Base-by-base conservation (phyloP, 768 basidiomycete genomes). In the Mycena filopes region DNA sequence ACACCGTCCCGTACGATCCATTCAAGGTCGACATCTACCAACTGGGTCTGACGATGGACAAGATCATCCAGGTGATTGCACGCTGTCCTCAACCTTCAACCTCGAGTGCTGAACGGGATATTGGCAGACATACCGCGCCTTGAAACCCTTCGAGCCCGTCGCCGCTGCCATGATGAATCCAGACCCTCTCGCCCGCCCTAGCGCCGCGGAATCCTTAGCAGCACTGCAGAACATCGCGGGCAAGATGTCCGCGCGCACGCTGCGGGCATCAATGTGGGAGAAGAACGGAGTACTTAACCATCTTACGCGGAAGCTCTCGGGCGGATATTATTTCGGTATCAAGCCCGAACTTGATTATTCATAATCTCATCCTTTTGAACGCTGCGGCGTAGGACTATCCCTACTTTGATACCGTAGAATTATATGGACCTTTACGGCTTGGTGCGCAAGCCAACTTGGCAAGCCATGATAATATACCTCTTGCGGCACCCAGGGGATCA, bases 21-120 rank as follows among this genome's bases (percentile, higher is more conserved):
- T 60, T 60, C 58, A 36, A 40, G 31, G 58, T 60, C 23, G 58
- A 60, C 48, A 50, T 60, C 25, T 60, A 12, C 58, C 58, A 60
- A 40, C 40, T 60, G 26, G 58, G 58, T 21, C 28, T 60, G 15
- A 50, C 38, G 21, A 50, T 60, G 16, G 15, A 60, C 10, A 36
- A 25, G 31, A 16, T 58, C 33, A 58, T 48, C 23, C 11, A 58
- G 23, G 46, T 58, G 8, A 26, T 36, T 28, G 36, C 40, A 42
- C 31, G 29, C 28, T 28, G 26, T 46, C 25, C 33, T 31, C 12
- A 10, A n/a, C 21, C 36, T 46, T 15, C 21, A 4, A 31, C 28
- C 36, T n/a, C n/a, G n/a, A n/a, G n/a, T n/a, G n/a, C n/a, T n/a
- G n/a, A n/a, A n/a, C n/a, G n/a, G n/a, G n/a, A n/a, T n/a, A n/a